Base-by-base conservation (phyloP, 23 red algal genomes). In the Gracilaria caudata region DNA sequence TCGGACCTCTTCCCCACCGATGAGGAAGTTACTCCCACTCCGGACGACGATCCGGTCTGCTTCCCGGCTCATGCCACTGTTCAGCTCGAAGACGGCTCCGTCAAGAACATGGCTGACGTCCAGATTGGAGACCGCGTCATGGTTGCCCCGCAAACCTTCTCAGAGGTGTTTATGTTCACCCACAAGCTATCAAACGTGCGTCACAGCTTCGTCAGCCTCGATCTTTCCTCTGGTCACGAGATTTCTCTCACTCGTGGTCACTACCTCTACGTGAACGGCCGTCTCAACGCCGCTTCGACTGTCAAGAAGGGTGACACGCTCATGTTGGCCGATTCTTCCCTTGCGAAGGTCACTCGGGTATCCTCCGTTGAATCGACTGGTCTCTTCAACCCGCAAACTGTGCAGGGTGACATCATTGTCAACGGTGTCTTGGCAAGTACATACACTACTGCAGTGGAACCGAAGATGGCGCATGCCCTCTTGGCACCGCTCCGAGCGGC, bases 321-420 rank as follows among this genome's bases (percentile, higher is more conserved):
- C 25, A 85, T 36, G 17, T 51, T 85, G 56, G 90, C 90, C 33
- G 80, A 93, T 65, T 33, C 68, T 33, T 64, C 79, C 0, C 36
- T 75, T 37, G 46, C 81, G 7, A 26, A 54, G n/a, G 90, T 93
- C 33, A 82, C 51, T 29, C 41, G 44, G 7, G 77, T 93, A 24
- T 58, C 37, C 0, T 46, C 43, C 54, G 77, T 81, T 20, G 32
- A 55, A 13, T 39, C 34, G 8, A 68, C 60, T 21, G 93, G 93
- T 23, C 45, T 95, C 70, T 95, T 73, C 93, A 95, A 88, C 79
- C 93, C 93, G 32, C 93, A 95, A 66, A 95, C 93, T 7, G 77
- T 95, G 6, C 81, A 95, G 21, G 93, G 93, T 14, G 81, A 86
- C 68, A 90, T 95, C 47, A 68, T 95, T 20, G 93, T 95, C 44